phyloP scores from a whole-genome alignment of 2,329 filamentous ascomycete genomes.

The Monosporascus sp. region DNA sequence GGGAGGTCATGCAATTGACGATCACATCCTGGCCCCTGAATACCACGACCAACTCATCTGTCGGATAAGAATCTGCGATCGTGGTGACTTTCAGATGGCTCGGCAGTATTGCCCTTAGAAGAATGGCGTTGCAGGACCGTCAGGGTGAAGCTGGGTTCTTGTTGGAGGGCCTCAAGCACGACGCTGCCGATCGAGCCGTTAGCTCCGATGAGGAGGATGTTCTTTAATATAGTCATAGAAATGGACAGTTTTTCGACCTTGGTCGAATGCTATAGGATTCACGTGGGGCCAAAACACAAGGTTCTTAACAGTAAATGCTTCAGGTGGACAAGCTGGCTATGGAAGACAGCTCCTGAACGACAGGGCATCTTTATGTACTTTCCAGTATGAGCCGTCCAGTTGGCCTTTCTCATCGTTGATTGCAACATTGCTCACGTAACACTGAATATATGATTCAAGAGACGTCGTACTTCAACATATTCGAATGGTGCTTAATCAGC shows the following conservation, averaged over 20 bases:
- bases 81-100: conserved; percentile 15
- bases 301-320: no score
- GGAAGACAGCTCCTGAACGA: no score
- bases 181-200: conserved; percentile 25
- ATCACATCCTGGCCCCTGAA: conserved; percentile 23
- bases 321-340: no score
- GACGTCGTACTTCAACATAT: no score
- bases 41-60: conserved; percentile 15
- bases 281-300: no score
- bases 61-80: conserved; percentile 24
- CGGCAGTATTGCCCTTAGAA: conserved; percentile 18
- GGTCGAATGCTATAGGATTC: no score
- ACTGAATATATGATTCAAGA: no score
- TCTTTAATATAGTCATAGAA: conserved; percentile 17
- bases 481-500: no score
- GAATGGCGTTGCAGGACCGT: conserved; percentile 24
- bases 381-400: no score
- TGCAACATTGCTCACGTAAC: no score
- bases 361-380: no score
- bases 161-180: conserved; percentile 21
- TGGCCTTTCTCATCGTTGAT: no score
- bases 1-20: conserved; percentile 38
- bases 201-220: conserved; percentile 26
- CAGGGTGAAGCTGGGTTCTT: conserved; percentile 20
- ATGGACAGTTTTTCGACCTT: background rate